Evolutionary conservation across 1,139 yeast species (phyloP), one percentile per base, ranked within the genome.

Genomic region (Geotrichum phurueaensis): DNA sequence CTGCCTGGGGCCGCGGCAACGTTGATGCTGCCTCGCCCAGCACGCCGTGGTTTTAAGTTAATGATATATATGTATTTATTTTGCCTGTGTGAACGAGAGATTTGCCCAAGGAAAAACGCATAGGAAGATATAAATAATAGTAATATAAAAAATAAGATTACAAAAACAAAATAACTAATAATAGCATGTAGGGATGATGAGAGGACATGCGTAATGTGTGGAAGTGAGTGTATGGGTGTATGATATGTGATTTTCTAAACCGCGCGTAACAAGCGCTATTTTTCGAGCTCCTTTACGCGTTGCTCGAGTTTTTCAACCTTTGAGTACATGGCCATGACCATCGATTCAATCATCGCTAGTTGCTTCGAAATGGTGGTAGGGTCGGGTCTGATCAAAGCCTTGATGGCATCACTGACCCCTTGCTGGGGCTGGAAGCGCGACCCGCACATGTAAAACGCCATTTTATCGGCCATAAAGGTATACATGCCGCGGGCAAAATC

Each of bases 401-500:
- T 29, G 9, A 61, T 29, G 1, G 56, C 56, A 3, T 56, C 57
- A 12, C 50, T 49, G 5, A 58, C 52, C n/a, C 27, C 53, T 10
- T 43, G 50, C 15, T 48, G 36, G 15, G 25, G 47, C 15, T 48
- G 31, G 10, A 15, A 15, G 31, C 48, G 31, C 3, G 50, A 43
- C 3, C 61, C 63, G 18, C 51, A 47, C 36, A 43, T 10, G 45
- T 61, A 61, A 36, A 33, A 61, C 1, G 47, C 48, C 54, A 61
- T 54, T 33, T 58, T 36, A 20, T 54, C 54, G 7, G 58, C 57
- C 27, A 51, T 9, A 18, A 61, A 53, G 29, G 59, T 20, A 22
- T 56, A 58, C 49, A 27, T 23, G 13, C 55, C 57, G 31, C 63
- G 43, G 1, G 63, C 61, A 53, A 58, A 61, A 25, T 61, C 63